Evolutionary conservation across 2,329 filamentous ascomycete genomes (phyloP).

Genomic region (Diaporthe sp.): DNA sequence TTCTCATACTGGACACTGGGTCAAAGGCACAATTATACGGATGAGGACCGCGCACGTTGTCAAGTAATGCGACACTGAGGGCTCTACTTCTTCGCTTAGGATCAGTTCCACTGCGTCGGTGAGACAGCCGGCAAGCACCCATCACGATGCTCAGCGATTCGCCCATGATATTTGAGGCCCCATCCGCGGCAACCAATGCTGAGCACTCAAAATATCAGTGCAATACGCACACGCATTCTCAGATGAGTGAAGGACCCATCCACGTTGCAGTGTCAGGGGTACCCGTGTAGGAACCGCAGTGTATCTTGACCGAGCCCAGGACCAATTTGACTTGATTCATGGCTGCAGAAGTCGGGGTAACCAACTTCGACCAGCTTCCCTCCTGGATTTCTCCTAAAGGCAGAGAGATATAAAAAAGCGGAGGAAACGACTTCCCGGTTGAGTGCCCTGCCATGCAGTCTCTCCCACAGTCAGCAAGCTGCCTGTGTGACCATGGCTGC

Average conservation of each 20-base stretch:
- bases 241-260: neutral
- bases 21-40: neutral
- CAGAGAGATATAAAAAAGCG: neutral
- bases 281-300: neutral
- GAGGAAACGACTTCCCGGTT: neutral
- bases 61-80: neutral
- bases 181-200: neutral
- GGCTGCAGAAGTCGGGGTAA: neutral
- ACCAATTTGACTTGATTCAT: neutral
- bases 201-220: neutral
- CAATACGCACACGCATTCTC: neutral
- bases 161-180: too few species aligned
- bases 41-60: too few species aligned
- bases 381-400: neutral
- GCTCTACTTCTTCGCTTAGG: neutral
- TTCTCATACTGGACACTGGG: neutral
- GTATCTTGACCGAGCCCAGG: neutral
- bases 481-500: neutral
- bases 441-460: conserved; percentile 23
- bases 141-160: neutral
- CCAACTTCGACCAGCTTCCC: neutral
- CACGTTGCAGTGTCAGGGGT: neutral
- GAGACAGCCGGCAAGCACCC: neutral
- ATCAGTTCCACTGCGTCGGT: neutral
- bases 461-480: neutral